phyloP scores from a whole-genome alignment of 2,329 filamentous ascomycete genomes.

The Diplodia seriata region DNA sequence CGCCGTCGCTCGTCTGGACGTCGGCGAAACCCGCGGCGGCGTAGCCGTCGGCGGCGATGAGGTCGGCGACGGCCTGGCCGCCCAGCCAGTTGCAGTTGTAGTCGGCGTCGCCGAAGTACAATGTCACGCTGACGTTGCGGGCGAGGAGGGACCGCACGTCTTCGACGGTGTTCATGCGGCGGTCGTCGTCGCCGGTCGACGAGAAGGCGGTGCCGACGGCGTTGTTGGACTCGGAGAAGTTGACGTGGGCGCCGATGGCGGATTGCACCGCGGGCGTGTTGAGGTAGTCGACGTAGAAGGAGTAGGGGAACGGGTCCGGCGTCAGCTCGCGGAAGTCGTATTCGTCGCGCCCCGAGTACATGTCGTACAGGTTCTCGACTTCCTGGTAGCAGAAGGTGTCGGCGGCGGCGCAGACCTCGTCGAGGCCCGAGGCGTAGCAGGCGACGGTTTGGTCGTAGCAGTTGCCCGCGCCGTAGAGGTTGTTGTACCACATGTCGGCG shows the following conservation, averaged over 20 bases:
- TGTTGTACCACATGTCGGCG: conserved; percentile 63
- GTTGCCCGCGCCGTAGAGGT: conserved; percentile 66
- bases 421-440: conserved; percentile 60
- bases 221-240: conserved; percentile 60
- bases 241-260: conserved; percentile 67
- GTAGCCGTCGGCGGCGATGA: conserved; percentile 52
- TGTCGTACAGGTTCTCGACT: conserved; percentile 61
- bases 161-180: conserved; percentile 53
- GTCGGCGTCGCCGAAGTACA: conserved; percentile 58
- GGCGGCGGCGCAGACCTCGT: conserved; percentile 61
- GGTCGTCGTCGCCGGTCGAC: conserved; percentile 58
- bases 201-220: conserved; percentile 55
- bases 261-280: conserved; percentile 61
- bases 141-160: conserved; percentile 50
- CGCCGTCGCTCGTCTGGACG: conserved; percentile 51
- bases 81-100: conserved; percentile 59
- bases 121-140: conserved; percentile 51
- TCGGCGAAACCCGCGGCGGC: conserved; percentile 56
- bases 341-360: conserved; percentile 61
- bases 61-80: conserved; percentile 50
- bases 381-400: conserved; percentile 63
- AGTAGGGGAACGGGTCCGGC: conserved; percentile 65
- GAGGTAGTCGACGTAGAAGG: conserved; percentile 64
- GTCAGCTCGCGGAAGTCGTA: conserved; percentile 65
- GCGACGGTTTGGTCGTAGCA: conserved; percentile 64